Base-by-base conservation (phyloP, 768 basidiomycete species). In the Mycena amicta region DNA sequence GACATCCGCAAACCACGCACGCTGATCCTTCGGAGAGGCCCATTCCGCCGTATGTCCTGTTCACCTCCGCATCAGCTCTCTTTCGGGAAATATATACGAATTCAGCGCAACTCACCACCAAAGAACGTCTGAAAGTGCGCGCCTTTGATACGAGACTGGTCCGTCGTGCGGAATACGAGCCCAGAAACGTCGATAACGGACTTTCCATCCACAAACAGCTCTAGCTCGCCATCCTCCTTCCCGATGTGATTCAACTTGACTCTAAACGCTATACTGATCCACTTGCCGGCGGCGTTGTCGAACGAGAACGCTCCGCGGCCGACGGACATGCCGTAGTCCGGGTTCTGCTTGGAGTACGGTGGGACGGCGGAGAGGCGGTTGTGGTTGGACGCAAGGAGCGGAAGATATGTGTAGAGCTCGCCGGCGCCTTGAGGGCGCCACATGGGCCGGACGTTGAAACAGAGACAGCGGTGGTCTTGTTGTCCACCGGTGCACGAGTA, bases 81-180 rank as follows among this genome's bases (percentile, higher is more conserved):
- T 26, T 28, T 1, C 16, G 3, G 3, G 4, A 13, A 4, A 41
- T 45, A 28, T 26, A 47, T 22, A 50, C 22, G 25, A 26, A 20
- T 18, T 8, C 8, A 45, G 20, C 8, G 13, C 22, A 49, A 66
- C 75, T 53, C 63, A 84, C 87, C 88, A 43, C 89, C 89, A 60
- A 92, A 92, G 75, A 91, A 92, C 0, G 89, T 90, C 70, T 90
- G 83, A 51, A 88, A 83, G 68, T 89, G 88, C 68, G 87, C 82
- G 6, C 90, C 90, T 55, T 83, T 84, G 53, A 92, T 81, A 52
- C 72, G 76, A 1, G 78, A 76, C 1, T 74, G 76, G 5, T 63
- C 68, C n/a, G 71, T 66, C 3, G 71, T 66, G 12, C 86, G 77
- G 4, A 90, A 66, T 3, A 74, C 69, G 1, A 93, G 68, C 0